phyloP scores from a whole-genome alignment of 768 basidiomycete species.

The Mycena indigotica region DNA sequence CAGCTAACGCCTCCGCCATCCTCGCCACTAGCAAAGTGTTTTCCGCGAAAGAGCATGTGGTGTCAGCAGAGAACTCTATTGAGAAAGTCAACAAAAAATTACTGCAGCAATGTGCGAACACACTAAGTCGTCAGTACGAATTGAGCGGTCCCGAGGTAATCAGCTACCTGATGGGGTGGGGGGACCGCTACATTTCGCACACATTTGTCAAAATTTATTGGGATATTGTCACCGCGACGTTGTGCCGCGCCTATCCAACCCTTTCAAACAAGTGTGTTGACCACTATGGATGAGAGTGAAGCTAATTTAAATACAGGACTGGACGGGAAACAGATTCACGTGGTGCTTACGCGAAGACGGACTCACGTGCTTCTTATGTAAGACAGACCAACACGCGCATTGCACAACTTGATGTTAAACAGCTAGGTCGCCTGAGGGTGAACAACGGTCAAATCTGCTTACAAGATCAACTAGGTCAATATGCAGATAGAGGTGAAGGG shows the following conservation, averaged over 20 bases:
- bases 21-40: too few species aligned
- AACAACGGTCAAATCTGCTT: neutral
- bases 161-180: constrained; percentile 46
- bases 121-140: constrained; percentile 37
- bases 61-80: constrained; percentile 13
- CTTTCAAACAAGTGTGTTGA: too few species aligned
- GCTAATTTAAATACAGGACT: too few species aligned
- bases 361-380: too few species aligned
- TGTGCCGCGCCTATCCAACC: constrained; percentile 20
- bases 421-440: too few species aligned
- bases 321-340: too few species aligned
- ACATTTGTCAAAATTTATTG: constrained; percentile 38
- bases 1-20: constrained; percentile 40
- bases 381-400: too few species aligned
- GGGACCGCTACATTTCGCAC: constrained; percentile 40
- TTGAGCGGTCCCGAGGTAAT: constrained; percentile 41
- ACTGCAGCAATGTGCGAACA: constrained; percentile 36
- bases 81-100: constrained; percentile 29
- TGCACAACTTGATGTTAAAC: too few species aligned
- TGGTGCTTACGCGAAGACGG: too few species aligned
- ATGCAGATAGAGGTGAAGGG: constrained; percentile 18
- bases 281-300: too few species aligned
- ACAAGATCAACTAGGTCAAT: constrained; percentile 20
- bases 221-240: constrained; percentile 20
- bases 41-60: constrained; percentile 30